phyloP scores from a whole-genome alignment of 345 rosid species.

The Pugionium dolabratum region DNA sequence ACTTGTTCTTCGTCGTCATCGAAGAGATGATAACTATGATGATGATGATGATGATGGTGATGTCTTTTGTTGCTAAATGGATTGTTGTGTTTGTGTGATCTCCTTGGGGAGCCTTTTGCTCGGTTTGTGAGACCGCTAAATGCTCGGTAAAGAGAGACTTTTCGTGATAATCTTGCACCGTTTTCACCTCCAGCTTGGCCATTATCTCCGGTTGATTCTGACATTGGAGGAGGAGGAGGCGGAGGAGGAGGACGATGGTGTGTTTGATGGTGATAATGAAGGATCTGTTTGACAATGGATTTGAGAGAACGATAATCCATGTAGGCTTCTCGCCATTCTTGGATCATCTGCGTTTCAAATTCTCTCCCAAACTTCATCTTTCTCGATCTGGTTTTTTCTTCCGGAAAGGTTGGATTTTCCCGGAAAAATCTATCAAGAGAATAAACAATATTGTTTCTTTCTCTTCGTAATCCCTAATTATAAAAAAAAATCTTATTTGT shows the following conservation, averaged over 20 bases:
- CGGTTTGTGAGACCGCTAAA: constrained; percentile 69
- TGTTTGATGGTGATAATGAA: constrained; percentile 34
- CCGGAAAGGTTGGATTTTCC: constrained; percentile 10
- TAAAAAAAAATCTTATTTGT: too few species aligned
- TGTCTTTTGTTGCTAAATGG: constrained; percentile 32
- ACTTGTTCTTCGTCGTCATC: constrained; percentile 56
- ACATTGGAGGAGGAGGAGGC: constrained; percentile 1
- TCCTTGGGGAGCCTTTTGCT: constrained; percentile 37
- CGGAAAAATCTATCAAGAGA: constrained; percentile 13
- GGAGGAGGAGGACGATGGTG: constrained; percentile 20
- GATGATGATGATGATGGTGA: constrained; percentile 8
- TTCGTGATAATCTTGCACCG: constrained; percentile 23
- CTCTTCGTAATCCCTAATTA: not conserved
- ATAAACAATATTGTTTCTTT: not conserved
- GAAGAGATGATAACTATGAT: constrained; percentile 16
- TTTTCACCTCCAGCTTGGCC: not conserved
- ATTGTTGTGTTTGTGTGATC: constrained; percentile 25
- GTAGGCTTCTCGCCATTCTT: constrained; percentile 84
- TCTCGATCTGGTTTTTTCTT: not conserved
- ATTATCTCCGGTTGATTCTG: not conserved
- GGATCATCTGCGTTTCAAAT: constrained; percentile 69
- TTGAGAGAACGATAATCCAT: constrained; percentile 75
- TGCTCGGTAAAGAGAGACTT: constrained; percentile 55
- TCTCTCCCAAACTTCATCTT: constrained; percentile 86
- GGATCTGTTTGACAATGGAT: constrained; percentile 50